Conservation (phyloP, 129 eudicot species). For the Chrysanthemum makinoi region DNA sequence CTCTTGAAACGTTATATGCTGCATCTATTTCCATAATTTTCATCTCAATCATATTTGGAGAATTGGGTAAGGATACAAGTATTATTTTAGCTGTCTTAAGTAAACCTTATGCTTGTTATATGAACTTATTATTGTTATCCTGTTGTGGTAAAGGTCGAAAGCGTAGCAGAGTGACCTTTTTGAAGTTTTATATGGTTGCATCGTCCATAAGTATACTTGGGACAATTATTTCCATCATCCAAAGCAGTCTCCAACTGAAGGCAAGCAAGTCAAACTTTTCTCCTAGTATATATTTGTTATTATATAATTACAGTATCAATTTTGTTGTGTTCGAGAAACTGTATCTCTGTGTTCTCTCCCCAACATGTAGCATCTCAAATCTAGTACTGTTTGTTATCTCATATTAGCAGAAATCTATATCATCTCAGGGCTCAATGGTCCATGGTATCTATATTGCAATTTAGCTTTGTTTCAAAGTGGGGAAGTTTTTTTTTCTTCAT, state of each 20-base stretch:
- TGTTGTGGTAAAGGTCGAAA: slow-evolving; percentile 59
- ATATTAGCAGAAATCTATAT: too few species aligned
- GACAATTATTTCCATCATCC: slow-evolving; percentile 35
- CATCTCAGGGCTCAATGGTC: too few species aligned
- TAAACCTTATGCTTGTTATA: neutral
- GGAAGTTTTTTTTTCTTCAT: too few species aligned
- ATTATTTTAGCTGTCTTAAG: neutral
- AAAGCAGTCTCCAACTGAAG: slow-evolving; percentile 38
- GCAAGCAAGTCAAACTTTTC: slow-evolving; percentile 24
- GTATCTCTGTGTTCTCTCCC: too few species aligned
- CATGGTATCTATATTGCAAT: too few species aligned
- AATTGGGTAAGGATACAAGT: slow-evolving; percentile 43
- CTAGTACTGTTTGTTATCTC: too few species aligned
- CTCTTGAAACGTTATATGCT: slow-evolving; percentile 40
- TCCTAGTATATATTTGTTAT: neutral
- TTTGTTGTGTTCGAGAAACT: neutral
- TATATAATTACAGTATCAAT: neutral
- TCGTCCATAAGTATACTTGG: slow-evolving; percentile 46
- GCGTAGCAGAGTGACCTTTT: slow-evolving; percentile 47
- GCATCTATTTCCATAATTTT: slow-evolving; percentile 42
- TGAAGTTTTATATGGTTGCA: slow-evolving; percentile 53
- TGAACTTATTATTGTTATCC: slow-evolving; percentile 4
- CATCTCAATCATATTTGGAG: slow-evolving; percentile 66
- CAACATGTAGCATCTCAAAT: too few species aligned
- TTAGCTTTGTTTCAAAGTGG: too few species aligned